Percentiles rank a stretch among this genome's conserved stretches.
phyloP scores from a whole-genome alignment of 805 yeast species.

The Priceomyces haplophilus region DNA sequence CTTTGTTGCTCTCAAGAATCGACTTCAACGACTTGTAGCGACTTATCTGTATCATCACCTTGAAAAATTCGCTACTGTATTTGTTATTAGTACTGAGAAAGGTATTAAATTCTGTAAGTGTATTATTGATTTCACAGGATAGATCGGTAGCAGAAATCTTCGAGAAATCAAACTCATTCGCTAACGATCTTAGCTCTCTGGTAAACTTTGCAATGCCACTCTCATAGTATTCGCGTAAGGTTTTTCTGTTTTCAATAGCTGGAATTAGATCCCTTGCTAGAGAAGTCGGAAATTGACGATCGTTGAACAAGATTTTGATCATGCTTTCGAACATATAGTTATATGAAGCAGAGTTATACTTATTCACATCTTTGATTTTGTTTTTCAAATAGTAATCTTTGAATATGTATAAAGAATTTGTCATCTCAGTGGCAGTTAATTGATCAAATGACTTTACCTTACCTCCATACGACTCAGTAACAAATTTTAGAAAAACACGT shows the following conservation, averaged over 20 bases:
- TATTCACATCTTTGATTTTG: slow-evolving; percentile 15
- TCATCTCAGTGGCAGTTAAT: slow-evolving; percentile 23
- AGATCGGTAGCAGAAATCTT: slow-evolving; percentile 15
- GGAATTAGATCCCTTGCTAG: slow-evolving; percentile 18
- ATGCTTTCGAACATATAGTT: slow-evolving; percentile 21
- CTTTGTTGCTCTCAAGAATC: slow-evolving; percentile 15
- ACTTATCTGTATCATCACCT: slow-evolving; percentile 21
- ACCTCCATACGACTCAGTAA: slow-evolving; percentile 17
- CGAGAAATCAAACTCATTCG: slow-evolving; percentile 20
- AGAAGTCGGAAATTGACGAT: slow-evolving; percentile 16
- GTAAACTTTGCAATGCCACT: slow-evolving; percentile 16
- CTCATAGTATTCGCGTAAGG: slow-evolving; percentile 12
- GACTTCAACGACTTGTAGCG: slow-evolving; percentile 20
- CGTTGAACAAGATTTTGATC: slow-evolving; percentile 12
- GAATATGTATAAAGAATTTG: slow-evolving; percentile 26
- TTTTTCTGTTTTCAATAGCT: slow-evolving; percentile 8
- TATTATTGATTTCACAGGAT: slow-evolving; percentile 13
- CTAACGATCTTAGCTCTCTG: slow-evolving; percentile 20
- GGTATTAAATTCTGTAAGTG: slow-evolving; percentile 16
- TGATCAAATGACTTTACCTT: slow-evolving; percentile 21
- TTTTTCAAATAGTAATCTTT: slow-evolving; percentile 17
- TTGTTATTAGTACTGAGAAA: slow-evolving; percentile 11
- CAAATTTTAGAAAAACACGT: slow-evolving; percentile 18
- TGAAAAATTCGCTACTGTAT: slow-evolving; percentile 14
- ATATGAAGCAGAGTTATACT: slow-evolving; percentile 15